Conservation (phyloP, 208 protist species). For the Acanthamoeba triangularis region DNA sequence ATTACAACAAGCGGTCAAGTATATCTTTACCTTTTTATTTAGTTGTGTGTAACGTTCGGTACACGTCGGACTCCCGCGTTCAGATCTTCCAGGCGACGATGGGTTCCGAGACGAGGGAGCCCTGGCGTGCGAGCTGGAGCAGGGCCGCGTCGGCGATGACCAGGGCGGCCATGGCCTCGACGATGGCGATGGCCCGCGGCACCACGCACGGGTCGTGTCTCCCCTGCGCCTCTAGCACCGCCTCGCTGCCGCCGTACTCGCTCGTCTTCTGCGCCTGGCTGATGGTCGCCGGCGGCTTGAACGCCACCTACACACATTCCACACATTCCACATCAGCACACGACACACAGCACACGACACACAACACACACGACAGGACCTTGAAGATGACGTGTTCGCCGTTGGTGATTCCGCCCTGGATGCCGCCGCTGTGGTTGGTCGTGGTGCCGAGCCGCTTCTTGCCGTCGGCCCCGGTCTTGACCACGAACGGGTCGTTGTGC, state of each 20-base stretch:
- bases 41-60: too few relatives aligned
- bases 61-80: too few relatives aligned
- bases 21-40: too few relatives aligned
- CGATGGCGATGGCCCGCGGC: constrained; percentile 91
- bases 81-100: background rate
- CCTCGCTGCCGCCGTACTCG: constrained; percentile 84
- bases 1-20: too few relatives aligned
- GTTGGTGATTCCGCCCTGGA: constrained; percentile 92
- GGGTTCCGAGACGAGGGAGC: background rate
- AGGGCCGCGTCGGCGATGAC: constrained; percentile 89
- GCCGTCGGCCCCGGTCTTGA: constrained; percentile 46
- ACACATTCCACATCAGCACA: background rate
- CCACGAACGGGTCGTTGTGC: constrained; percentile 92
- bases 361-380: background rate
- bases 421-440: constrained; percentile 76
- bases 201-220: constrained; percentile 89
- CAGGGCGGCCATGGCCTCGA: constrained; percentile 92
- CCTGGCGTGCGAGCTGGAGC: constrained; percentile 78
- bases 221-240: constrained; percentile 89
- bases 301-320: constrained; percentile 83
- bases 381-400: constrained; percentile 90
- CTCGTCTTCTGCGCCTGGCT: constrained; percentile 87
- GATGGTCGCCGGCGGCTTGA: constrained; percentile 94
- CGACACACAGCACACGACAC: background rate
- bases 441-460: constrained; percentile 43